Percentiles rank a stretch among this genome's conserved stretches.
Evolutionary conservation across 345 rosid species (phyloP).

Genomic region (Theobroma cacao): DNA sequence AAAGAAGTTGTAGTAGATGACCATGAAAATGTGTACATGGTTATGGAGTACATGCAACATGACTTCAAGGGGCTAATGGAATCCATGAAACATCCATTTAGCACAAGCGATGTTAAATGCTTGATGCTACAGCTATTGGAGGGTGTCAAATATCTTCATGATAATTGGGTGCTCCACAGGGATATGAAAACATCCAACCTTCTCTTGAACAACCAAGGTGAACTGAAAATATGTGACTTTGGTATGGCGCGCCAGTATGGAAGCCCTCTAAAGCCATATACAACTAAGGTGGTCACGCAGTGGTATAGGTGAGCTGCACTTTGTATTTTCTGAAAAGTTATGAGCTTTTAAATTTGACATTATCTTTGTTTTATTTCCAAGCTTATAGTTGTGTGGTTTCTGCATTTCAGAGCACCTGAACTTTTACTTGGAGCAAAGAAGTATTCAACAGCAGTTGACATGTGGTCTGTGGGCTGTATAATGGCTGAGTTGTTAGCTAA

Average conservation of each 20-base stretch:
- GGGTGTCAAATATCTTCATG: slow-evolving; percentile 80
- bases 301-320: slow-evolving; percentile 74
- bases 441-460: slow-evolving; percentile 85
- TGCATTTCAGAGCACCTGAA: slow-evolving; percentile 73
- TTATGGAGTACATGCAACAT: slow-evolving; percentile 91
- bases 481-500: slow-evolving; percentile 85
- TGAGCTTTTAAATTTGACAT: not conserved
- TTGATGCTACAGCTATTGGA: slow-evolving; percentile 83
- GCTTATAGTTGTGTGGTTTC: slow-evolving; percentile 11
- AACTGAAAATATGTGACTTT: slow-evolving; percentile 78
- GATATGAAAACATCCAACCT: slow-evolving; percentile 90
- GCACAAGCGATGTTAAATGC: slow-evolving; percentile 88
- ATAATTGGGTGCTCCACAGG: slow-evolving; percentile 91
- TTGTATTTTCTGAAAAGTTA: not conserved
- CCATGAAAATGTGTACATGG: slow-evolving; percentile 69
- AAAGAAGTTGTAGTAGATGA: slow-evolving; percentile 81
- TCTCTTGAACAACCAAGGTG: slow-evolving; percentile 74
- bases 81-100: slow-evolving; percentile 64
- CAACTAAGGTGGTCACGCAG: slow-evolving; percentile 70
- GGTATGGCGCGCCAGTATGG: slow-evolving; percentile 90
- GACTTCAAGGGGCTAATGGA: slow-evolving; percentile 75
- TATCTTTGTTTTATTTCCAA: not conserved
- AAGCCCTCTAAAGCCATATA: slow-evolving; percentile 79
- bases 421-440: slow-evolving; percentile 72
- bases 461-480: slow-evolving; percentile 95